These are phyloP conservation scores for Eimeria maxima DNA, from an alignment of 169 alveolate species.

Conservation along the genomic window DNA sequence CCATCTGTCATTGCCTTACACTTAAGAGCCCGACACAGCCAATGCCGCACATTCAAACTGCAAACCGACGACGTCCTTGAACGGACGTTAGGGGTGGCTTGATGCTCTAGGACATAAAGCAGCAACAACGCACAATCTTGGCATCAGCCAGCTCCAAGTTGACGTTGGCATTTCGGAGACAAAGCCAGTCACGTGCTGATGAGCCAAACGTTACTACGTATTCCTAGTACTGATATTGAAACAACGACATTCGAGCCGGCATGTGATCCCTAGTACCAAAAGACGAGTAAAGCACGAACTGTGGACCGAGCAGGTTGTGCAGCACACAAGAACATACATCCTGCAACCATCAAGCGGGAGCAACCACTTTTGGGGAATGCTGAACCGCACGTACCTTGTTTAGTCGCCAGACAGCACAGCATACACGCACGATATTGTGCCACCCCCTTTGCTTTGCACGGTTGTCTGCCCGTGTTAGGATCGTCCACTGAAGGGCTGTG, in stretches of 20 bases:
- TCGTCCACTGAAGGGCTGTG: neutral
- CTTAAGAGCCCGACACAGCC: neutral
- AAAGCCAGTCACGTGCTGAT: neutral
- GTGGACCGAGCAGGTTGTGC: neutral
- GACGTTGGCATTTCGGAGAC: neutral
- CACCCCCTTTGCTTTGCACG: neutral
- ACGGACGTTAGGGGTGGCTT: neutral
- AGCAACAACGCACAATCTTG: conserved; percentile 20
- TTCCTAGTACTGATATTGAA: neutral
- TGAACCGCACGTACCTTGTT: neutral
- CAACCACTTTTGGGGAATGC: neutral
- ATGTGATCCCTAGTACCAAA: neutral
- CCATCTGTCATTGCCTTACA: neutral
- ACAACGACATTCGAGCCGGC: neutral
- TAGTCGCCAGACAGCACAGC: too few species aligned
- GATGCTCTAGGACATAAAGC: neutral
- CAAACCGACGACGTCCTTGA: neutral
- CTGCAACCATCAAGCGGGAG: neutral
- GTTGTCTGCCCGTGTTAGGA: neutral
- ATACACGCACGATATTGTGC: neutral
- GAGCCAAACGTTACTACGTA: too few species aligned
- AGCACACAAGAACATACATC: conserved; percentile 15
- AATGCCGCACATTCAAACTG: neutral
- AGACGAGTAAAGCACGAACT: neutral
- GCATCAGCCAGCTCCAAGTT: neutral